These are phyloP conservation scores for Kalmanozyma brasiliensis DNA, from an alignment of 1,284 basidiomycete species.

Conservation along the genomic window DNA sequence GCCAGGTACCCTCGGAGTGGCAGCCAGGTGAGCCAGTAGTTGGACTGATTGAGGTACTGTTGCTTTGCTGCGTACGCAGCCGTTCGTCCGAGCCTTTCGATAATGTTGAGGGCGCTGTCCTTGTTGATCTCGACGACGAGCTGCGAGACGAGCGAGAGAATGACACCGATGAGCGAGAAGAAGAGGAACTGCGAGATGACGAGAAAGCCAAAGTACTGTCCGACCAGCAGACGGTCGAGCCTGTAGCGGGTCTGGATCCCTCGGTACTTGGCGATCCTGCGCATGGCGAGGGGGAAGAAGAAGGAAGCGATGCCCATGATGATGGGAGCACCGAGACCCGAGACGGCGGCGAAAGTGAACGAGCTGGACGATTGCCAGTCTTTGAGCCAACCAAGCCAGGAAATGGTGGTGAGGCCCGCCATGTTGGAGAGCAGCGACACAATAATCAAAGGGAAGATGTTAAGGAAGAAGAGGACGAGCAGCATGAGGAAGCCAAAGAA, in stretches of 20 bases:
- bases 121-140: conserved; percentile 50
- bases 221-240: conserved; percentile 55
- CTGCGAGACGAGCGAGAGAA: conserved; percentile 52
- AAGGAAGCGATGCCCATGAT: conserved; percentile 59
- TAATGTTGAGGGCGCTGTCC: conserved; percentile 40
- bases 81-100: conserved; percentile 41
- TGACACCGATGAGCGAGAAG: conserved; percentile 65
- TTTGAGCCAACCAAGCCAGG: conserved; percentile 50
- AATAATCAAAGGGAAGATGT: conserved; percentile 60
- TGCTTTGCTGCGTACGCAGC: conserved; percentile 50
- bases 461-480: conserved; percentile 58
- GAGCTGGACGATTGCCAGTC: conserved; percentile 45
- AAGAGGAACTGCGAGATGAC: conserved; percentile 65
- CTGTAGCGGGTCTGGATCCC: conserved; percentile 59
- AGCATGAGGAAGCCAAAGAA: conserved; percentile 56
- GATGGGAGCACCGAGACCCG: conserved; percentile 60
- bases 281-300: conserved; percentile 63
- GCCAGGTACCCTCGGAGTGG: conserved; percentile 87
- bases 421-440: conserved; percentile 64
- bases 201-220: conserved; percentile 64
- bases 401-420: conserved; percentile 48
- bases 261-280: conserved; percentile 63
- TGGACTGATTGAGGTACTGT: conserved; percentile 62
- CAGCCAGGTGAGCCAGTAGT: conserved; percentile 67
- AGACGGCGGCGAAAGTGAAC: conserved; percentile 60